These are phyloP conservation scores for Aspergillus piperis DNA, from an alignment of 2,329 filamentous ascomycete genomes.

Conservation along the genomic window DNA sequence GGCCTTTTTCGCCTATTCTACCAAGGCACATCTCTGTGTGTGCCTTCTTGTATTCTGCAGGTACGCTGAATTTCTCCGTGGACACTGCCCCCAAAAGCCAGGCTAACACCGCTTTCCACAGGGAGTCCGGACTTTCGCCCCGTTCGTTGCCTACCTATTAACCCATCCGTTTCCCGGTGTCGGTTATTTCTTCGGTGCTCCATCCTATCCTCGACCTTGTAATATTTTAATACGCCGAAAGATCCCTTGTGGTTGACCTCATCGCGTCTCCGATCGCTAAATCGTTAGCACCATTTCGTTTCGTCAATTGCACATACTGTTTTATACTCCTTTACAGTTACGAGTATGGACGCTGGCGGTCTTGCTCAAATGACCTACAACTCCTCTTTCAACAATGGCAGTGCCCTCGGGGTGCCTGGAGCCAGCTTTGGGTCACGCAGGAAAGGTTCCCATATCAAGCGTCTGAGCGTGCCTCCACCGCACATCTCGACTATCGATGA, in stretches of 20 bases:
- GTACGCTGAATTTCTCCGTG: slow-evolving; percentile 12
- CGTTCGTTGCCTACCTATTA: slow-evolving; percentile 22
- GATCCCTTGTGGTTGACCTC: slow-evolving; percentile 12
- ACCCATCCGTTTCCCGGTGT: slow-evolving; percentile 8
- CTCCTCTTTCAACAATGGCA: slow-evolving; percentile 66
- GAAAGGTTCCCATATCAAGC: slow-evolving; percentile 86
- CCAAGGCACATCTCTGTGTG: slow-evolving; percentile 7
- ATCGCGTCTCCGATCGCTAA: slow-evolving; percentile 25
- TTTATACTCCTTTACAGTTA: slow-evolving; percentile 28
- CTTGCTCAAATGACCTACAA: slow-evolving; percentile 98
- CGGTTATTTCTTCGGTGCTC: slow-evolving; percentile 17
- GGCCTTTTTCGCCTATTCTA: slow-evolving; percentile 11
- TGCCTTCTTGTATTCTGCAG: slow-evolving; percentile 17
- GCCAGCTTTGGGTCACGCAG: slow-evolving; percentile 82
- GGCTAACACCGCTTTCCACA: slow-evolving; percentile 13
- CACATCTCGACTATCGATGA: slow-evolving; percentile 69
- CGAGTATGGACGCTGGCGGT: slow-evolving; percentile 88
- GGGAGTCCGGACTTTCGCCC: slow-evolving; percentile 9
- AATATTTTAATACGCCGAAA: slow-evolving; percentile 35
- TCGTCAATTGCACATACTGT: slow-evolving; percentile 34
- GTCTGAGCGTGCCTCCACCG: slow-evolving; percentile 74
- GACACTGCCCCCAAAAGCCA: not conserved
- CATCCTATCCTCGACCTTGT: slow-evolving; percentile 25
- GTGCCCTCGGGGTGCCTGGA: slow-evolving; percentile 71
- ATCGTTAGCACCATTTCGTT: slow-evolving; percentile 16